Percentiles rank a stretch among this genome's conserved stretches.
These are phyloP conservation scores for Aquilaria agallochum DNA, from an alignment of 441 rosid genomes.

Conservation along the genomic window DNA sequence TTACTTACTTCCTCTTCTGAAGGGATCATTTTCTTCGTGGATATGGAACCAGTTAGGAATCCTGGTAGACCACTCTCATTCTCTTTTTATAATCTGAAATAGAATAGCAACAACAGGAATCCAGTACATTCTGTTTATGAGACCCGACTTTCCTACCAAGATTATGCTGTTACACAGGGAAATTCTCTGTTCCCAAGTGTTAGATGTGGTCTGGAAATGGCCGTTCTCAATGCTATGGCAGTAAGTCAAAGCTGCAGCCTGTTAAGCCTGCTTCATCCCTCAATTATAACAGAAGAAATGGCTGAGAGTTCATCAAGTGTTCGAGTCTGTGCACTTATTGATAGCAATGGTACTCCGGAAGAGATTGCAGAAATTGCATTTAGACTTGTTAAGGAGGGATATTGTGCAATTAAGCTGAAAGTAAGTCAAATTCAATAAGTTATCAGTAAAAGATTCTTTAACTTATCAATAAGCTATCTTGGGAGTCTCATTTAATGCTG, in stretches of 20 bases:
- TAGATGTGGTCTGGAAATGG: constrained; percentile 97
- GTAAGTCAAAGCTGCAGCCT: constrained; percentile 58
- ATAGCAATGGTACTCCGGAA: constrained; percentile 68
- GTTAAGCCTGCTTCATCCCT: constrained; percentile 41
- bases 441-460: too few relatives aligned
- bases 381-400: constrained; percentile 79
- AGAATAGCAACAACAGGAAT: constrained; percentile 4
- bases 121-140: background rate
- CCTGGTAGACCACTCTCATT: constrained; percentile 41
- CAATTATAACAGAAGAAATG: constrained; percentile 31
- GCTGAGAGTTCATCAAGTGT: constrained; percentile 42
- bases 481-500: too few relatives aligned
- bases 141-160: constrained; percentile 8
- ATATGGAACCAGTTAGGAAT: constrained; percentile 76
- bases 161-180: constrained; percentile 41
- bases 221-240: constrained; percentile 73
- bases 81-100: constrained; percentile 15
- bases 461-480: too few relatives aligned
- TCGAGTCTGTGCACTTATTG: constrained; percentile 80
- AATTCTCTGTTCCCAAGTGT: constrained; percentile 83
- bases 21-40: constrained; percentile 83
- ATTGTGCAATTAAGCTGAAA: constrained; percentile 84
- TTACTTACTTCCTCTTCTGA: constrained; percentile 56
- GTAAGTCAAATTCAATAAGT: constrained; percentile 31
- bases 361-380: constrained; percentile 72